A percentile compares a stretch with the other conserved stretches of the same genome.
phyloP scores from a whole-genome alignment of 148 eudicot species.

The Rhododendron griersonianum region DNA sequence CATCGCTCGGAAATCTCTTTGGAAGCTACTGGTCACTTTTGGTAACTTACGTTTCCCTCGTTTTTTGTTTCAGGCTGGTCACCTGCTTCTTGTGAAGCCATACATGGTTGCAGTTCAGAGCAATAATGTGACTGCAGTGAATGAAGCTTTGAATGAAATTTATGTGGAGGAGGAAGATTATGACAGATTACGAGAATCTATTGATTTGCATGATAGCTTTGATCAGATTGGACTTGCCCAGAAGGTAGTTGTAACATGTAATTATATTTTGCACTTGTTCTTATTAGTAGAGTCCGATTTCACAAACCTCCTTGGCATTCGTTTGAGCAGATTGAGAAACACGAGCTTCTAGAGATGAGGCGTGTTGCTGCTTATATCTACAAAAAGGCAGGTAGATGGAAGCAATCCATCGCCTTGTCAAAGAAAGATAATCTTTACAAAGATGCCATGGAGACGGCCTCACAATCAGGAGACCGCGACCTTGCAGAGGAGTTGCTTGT shows the following conservation, averaged over 20 bases:
- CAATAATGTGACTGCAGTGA: slow-evolving; percentile 89
- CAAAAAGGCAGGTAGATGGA: slow-evolving; percentile 96
- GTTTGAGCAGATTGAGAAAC: slow-evolving; percentile 81
- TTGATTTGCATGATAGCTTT: slow-evolving; percentile 90
- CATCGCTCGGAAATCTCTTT: not conserved
- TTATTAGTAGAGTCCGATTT: not conserved
- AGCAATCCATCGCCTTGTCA: slow-evolving; percentile 90
- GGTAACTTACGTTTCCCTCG: not conserved
- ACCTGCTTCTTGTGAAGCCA: slow-evolving; percentile 91
- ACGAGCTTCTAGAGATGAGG: slow-evolving; percentile 94
- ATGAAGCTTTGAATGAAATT: slow-evolving; percentile 93
- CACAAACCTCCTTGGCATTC: not conserved
- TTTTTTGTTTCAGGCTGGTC: slow-evolving; percentile 68
- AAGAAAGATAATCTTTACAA: slow-evolving; percentile 87
- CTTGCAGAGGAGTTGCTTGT: slow-evolving; percentile 96
- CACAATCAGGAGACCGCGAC: slow-evolving; percentile 97
- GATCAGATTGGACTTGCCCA: slow-evolving; percentile 98
- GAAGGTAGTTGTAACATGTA: slow-evolving; percentile 47
- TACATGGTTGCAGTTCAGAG: slow-evolving; percentile 99
- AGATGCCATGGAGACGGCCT: slow-evolving; percentile 98
- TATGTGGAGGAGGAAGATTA: slow-evolving; percentile 98
- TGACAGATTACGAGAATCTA: slow-evolving; percentile 89
- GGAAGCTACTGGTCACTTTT: not conserved
- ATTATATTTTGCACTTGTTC: not conserved
- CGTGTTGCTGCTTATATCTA: slow-evolving; percentile 96